A percentile compares a stretch with the other conserved stretches of the same genome.
Evolutionary conservation across 148 eudicot genomes (phyloP).

Genomic region (Fagopyrum esculentum): DNA sequence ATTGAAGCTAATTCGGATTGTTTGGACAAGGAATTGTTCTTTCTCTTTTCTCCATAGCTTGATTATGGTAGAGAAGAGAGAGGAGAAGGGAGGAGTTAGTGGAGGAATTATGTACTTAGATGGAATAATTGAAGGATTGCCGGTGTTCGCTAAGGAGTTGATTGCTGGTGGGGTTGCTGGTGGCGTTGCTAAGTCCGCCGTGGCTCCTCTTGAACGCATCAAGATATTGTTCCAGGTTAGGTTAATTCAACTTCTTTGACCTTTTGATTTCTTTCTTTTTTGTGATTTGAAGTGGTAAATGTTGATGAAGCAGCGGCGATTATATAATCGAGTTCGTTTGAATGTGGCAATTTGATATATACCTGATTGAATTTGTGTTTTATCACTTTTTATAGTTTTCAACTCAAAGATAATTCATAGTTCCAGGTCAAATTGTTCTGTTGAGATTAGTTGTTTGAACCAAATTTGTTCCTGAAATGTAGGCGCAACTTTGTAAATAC

Average conservation of each 20-base stretch:
- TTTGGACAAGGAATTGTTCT: background rate
- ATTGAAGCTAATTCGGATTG: background rate
- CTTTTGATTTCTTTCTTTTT: background rate
- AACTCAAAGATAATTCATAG: background rate
- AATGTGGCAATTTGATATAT: background rate
- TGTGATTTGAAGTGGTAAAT: background rate
- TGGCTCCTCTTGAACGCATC: slow-evolving; percentile 92
- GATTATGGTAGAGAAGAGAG: slow-evolving; percentile 32
- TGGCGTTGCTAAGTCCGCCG: slow-evolving; percentile 80
- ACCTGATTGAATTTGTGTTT: background rate
- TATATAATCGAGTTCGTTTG: background rate
- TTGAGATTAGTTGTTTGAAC: background rate
- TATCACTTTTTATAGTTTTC: background rate
- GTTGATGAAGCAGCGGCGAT: background rate
- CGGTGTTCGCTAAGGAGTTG: slow-evolving; percentile 68
- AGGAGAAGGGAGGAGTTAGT: slow-evolving; percentile 27
- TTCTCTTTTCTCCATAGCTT: slow-evolving; percentile 8
- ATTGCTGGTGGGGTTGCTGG: slow-evolving; percentile 92
- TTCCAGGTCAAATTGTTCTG: background rate
- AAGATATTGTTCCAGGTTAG: slow-evolving; percentile 88
- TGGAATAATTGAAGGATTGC: slow-evolving; percentile 54
- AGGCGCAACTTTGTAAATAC: background rate
- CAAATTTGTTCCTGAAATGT: slow-evolving; percentile 2
- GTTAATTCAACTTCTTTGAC: background rate
- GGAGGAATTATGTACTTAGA: slow-evolving; percentile 16